Evolutionary conservation across 805 yeast species (phyloP), one percentile per base, ranked within the genome.

Genomic region (Middelhovenomyces tepae): DNA sequence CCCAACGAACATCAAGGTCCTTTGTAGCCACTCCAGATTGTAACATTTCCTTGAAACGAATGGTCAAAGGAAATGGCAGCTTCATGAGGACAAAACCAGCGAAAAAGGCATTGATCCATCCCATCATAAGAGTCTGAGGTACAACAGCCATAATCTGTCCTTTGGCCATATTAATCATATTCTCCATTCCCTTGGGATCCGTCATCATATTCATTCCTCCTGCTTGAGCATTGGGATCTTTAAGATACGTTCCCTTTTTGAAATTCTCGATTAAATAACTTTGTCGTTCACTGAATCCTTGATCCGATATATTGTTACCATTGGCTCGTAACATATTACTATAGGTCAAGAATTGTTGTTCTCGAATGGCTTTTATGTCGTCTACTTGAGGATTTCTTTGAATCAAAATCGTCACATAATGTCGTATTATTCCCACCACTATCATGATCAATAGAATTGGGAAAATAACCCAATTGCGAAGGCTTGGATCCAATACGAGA

Each of bases 81-180:
- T 75, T 75, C 81, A 81, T 81, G 31, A 85, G 72, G 10, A 87
- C 77, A 43, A 86, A 85, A 0, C 96, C 96, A 9, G 89, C 84
- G 56, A 85, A 91, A 60, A 89, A 87, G 49, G 76, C 82, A 50
- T 83, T 84, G 40, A 89, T 89, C 95, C 96, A 91, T 50, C 86
- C 85, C 95, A 91, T 87, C 43, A 87, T 80, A 24, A 87, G 56
- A 0, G 95, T 84, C 60, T 91, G 97, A 2, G 97, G 96, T 13
- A 86, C 71, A 53, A 78, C 83, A 57, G 75, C 83, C 51, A 87
- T 78, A 43, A 85, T 61, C 51, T 85, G 87, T 6, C 79, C 78
- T 52, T 85, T 85, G 38, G 86, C 71, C 78, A 83, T 77, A 30
- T 67, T 69, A 65, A 78, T 65, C 67, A 91, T 60, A 15, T 77